A percentile compares a stretch with the other conserved stretches of the same genome.
Evolutionary conservation across 768 basidiomycete genomes (phyloP).

Genomic region (Cubamyces lactineus): DNA sequence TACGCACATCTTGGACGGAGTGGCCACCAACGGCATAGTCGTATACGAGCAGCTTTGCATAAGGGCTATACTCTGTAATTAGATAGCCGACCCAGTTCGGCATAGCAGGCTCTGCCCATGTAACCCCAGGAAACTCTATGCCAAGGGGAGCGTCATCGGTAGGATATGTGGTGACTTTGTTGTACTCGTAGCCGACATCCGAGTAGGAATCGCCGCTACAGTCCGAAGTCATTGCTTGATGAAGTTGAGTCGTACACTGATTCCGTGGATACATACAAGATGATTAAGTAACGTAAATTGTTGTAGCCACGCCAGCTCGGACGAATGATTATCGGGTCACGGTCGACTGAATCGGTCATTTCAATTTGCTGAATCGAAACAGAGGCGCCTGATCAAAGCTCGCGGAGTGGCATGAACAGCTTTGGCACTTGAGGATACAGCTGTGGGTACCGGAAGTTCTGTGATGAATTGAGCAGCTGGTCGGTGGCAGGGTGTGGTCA

Average conservation of each 20-base stretch:
- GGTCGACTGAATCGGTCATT: background rate
- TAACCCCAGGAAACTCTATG: constrained; percentile 50
- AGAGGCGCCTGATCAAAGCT: no score
- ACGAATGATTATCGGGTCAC: constrained; percentile 6
- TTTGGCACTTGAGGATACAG: no score
- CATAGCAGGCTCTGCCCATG: constrained; percentile 48
- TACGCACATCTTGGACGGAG: constrained; percentile 43
- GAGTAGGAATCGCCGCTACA: constrained; percentile 65
- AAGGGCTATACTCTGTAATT: constrained; percentile 41
- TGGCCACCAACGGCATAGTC: constrained; percentile 62
- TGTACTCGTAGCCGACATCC: constrained; percentile 38
- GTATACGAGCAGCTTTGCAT: constrained; percentile 50
- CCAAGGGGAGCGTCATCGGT: constrained; percentile 51
- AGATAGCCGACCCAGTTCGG: constrained; percentile 70
- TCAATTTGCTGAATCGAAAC: no score
- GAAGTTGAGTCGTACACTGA: background rate
- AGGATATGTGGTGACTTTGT: constrained; percentile 33
- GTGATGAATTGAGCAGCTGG: no score
- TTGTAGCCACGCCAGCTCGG: constrained; percentile 48
- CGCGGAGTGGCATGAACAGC: no score
- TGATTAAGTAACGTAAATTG: constrained; percentile 46
- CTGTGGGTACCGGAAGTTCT: no score
- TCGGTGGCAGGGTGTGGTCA: no score
- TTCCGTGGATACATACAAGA: constrained; percentile 51
- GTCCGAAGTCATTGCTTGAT: background rate